Evolutionary conservation across 106 monocot species (phyloP).

Genomic region (Amphibolis antarctica): DNA sequence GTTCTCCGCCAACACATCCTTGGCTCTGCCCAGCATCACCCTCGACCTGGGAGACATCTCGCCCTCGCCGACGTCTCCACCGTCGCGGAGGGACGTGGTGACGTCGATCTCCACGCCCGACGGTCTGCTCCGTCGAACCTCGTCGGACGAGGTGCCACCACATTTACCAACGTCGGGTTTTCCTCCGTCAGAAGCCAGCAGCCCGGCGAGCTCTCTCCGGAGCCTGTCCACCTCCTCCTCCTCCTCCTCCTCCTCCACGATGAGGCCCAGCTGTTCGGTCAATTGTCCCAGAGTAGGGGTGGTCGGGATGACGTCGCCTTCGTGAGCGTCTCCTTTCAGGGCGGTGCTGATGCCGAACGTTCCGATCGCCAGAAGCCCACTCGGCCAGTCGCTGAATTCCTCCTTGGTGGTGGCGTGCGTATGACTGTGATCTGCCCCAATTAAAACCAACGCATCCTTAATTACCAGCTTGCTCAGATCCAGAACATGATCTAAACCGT

Average conservation of each 20-base stretch:
- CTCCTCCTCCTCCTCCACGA: too few relatives aligned
- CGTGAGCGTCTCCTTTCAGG: not conserved
- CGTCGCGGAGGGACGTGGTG: too few relatives aligned
- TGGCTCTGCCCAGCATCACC: slow-evolving; percentile 32
- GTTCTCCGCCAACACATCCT: slow-evolving; percentile 10
- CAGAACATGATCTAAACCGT: too few relatives aligned
- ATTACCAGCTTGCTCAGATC: too few relatives aligned
- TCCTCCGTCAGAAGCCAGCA: slow-evolving; percentile 11
- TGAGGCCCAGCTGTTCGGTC: too few relatives aligned
- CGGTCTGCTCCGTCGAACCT: too few relatives aligned
- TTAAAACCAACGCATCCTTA: not conserved
- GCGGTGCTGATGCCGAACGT: not conserved
- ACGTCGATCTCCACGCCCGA: slow-evolving; percentile 9
- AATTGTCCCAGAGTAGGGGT: slow-evolving; percentile 21
- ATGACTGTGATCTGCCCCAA: not conserved
- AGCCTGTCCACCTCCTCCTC: slow-evolving; percentile 47
- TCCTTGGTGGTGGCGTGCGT: slow-evolving; percentile 17
- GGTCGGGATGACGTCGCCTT: not conserved
- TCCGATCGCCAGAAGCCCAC: too few relatives aligned
- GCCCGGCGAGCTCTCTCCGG: slow-evolving; percentile 32
- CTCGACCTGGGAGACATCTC: slow-evolving; percentile 21
- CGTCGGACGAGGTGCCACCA: not conserved
- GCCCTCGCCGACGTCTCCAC: slow-evolving; percentile 3
- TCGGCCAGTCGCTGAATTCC: too few relatives aligned
- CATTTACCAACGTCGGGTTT: too few relatives aligned